Base-by-base conservation (phyloP, 768 basidiomycete species). In the Chalciporus sphaerocephalus region DNA sequence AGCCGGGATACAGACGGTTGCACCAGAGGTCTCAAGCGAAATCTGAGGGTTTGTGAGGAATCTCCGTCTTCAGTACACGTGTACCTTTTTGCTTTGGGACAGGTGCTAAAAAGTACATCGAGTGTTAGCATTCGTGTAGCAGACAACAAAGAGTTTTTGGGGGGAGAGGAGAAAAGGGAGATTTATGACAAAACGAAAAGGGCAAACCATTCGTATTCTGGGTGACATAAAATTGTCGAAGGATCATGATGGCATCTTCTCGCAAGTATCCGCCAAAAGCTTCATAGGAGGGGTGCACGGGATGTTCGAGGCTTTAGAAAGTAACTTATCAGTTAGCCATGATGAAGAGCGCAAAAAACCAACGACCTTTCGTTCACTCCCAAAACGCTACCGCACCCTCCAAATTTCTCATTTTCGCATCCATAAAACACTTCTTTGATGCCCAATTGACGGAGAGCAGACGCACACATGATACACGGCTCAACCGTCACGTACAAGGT, bases 401-500 rank as follows among this genome's bases (percentile, higher is more conserved):
- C 95, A 54, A 99, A 98, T 48, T 93, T 78, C 52, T 96, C 95
- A 64, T 99, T 99, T 17, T 79, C 87, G 64, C 92, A 95, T 2
- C 96, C 96, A 62, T 90, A 98, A 49, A 81, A 87, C 6, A 97
- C 95, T 52, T 85, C 76, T 46, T 81, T 83, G 56, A 99, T 91
- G 13, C 94, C 94, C 51, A 95, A 68, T 68, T 98, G 96, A 43
- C 95, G 79, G 25, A 99, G 76, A 10, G 95, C 96, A 18, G 91
- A 92, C 11, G 93, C 92, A 54, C 96, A 99, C 96, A 98, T 98
- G 64, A 98, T 92, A 67, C 96, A 99, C 0, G 95, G 96, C 67
- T 99, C 95, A 42, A 99, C 96, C 5, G 96, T 99, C 41, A 98
- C 96, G 64, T 98, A 99, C 22, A 98, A 80, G 2, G 81, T 88